Evolutionary conservation across 1,284 basidiomycete species (phyloP).

Genomic region (Ceratobasidium sp.): DNA sequence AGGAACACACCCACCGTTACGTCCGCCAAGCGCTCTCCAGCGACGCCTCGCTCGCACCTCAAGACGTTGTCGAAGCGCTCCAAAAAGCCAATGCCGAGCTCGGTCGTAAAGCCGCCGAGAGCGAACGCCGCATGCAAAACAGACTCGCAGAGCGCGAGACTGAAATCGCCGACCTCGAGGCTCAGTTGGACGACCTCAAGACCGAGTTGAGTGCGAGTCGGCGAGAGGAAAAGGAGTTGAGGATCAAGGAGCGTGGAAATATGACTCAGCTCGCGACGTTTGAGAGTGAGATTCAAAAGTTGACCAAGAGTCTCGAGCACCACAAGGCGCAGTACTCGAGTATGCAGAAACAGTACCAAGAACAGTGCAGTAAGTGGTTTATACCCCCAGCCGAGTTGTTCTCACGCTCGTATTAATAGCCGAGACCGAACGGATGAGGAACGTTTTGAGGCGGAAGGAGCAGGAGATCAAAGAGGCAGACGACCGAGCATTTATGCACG

Average conservation of each 20-base stretch:
- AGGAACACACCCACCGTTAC: slow-evolving; percentile 56
- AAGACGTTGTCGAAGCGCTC: slow-evolving; percentile 68
- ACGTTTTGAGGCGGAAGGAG: slow-evolving; percentile 73
- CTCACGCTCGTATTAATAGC: slow-evolving; percentile 51
- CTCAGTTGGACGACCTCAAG: slow-evolving; percentile 71
- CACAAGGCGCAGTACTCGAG: slow-evolving; percentile 71
- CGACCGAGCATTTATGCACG: slow-evolving; percentile 63
- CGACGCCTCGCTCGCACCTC: slow-evolving; percentile 62
- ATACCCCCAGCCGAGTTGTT: neutral
- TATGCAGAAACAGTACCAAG: slow-evolving; percentile 83
- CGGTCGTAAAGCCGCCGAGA: slow-evolving; percentile 70
- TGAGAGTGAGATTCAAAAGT: slow-evolving; percentile 77
- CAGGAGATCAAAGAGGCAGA: slow-evolving; percentile 69
- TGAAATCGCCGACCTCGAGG: slow-evolving; percentile 77
- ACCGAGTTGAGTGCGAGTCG: slow-evolving; percentile 76
- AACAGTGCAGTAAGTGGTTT: slow-evolving; percentile 72
- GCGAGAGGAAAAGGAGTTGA: slow-evolving; percentile 86
- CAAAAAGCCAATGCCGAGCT: slow-evolving; percentile 77
- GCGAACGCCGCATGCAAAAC: slow-evolving; percentile 69
- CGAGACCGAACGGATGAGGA: slow-evolving; percentile 78
- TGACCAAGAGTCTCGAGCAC: slow-evolving; percentile 73
- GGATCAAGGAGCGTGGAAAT: slow-evolving; percentile 68
- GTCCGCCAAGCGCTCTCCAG: slow-evolving; percentile 57
- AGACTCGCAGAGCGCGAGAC: slow-evolving; percentile 74
- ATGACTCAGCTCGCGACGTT: slow-evolving; percentile 49